Evolutionary conservation across 2,329 filamentous ascomycete genomes (phyloP).

Genomic region (Pseudocercospora eumusae): DNA sequence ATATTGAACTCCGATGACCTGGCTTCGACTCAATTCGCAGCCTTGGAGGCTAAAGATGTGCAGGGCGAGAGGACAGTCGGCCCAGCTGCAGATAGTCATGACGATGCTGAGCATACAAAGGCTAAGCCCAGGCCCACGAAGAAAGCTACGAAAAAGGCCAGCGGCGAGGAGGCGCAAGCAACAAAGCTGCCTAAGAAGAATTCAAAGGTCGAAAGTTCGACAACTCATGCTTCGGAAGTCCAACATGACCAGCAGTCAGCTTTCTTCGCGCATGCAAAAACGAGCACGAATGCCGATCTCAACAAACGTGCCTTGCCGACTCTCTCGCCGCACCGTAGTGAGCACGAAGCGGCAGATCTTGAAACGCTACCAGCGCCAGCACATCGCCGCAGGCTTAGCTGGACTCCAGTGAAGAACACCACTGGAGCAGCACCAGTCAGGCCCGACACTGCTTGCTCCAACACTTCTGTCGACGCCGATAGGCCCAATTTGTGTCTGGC

Average conservation of each 20-base stretch:
- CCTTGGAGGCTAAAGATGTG: constrained; percentile 11
- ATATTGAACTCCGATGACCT: constrained; percentile 36
- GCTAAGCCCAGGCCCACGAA: neutral
- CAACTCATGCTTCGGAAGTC: neutral
- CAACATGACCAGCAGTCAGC: neutral
- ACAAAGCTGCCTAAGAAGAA: neutral
- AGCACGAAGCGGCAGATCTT: neutral
- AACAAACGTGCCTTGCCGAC: neutral
- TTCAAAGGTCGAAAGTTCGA: neutral
- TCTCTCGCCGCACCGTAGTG: neutral
- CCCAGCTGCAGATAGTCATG: neutral
- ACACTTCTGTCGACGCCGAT: constrained; percentile 7
- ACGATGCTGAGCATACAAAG: neutral
- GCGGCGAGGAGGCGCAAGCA: neutral
- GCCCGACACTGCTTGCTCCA: neutral
- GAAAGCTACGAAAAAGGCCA: neutral
- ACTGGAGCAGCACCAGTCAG: neutral
- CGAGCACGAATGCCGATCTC: neutral
- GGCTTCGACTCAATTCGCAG: constrained; percentile 22
- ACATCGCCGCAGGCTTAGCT: constrained; percentile 25
- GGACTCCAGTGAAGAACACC: constrained; percentile 27
- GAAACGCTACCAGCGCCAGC: neutral
- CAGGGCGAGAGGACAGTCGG: neutral
- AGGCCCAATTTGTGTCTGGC: constrained; percentile 16
- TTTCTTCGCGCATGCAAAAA: neutral